Conservation (phyloP, 164 flowering plant genomes). For the Vitis vinifera region ASM3070453v1 NC_081822.1:685501-686000, state of each 20-base stretch:
- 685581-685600: slow-evolving; percentile 68
- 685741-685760: no score
- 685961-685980: slow-evolving; percentile 94
- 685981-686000: slow-evolving; percentile 97
- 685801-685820: no score
- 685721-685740: no score
- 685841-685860: not conserved
- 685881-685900: slow-evolving; percentile 41
- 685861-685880: not conserved
- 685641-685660: not conserved
- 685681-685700: not conserved
- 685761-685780: no score
- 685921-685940: slow-evolving; percentile 85
- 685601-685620: slow-evolving; percentile 47
- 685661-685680: not conserved
- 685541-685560: slow-evolving; percentile 46
- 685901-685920: slow-evolving; percentile 51
- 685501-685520: slow-evolving; percentile 76
- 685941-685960: slow-evolving; percentile 95
- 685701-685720: no score
- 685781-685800: no score
- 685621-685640: not conserved
- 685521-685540: slow-evolving; percentile 55
- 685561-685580: slow-evolving; percentile 71
- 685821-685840: not conserved